A percentile compares a stretch with the other conserved stretches of the same genome.
phyloP scores from a whole-genome alignment of 768 basidiomycete genomes.

The Leccinum arenicola region DNA sequence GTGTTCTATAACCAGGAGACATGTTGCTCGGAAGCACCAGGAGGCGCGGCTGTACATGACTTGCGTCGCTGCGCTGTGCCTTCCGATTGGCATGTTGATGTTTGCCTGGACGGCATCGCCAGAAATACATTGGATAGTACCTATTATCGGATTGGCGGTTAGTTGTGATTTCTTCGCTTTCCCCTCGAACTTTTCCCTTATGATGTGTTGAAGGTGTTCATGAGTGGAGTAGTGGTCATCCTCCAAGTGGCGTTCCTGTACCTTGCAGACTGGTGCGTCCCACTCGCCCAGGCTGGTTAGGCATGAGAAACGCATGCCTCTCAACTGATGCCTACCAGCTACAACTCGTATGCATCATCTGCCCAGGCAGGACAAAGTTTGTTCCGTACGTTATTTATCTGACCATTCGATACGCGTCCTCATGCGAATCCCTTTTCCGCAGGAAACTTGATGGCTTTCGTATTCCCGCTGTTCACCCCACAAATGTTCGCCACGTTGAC shows the following conservation, averaged over 20 bases:
- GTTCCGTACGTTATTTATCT: constrained; percentile 32
- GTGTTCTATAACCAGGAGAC: too few relatives aligned
- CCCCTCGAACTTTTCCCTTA: constrained; percentile 1
- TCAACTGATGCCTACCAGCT: constrained; percentile 23
- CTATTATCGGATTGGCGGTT: constrained; percentile 23
- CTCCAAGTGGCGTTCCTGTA: constrained; percentile 47
- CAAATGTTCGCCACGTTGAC: constrained; percentile 46
- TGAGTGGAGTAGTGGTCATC: constrained; percentile 38
- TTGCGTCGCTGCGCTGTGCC: constrained; percentile 45
- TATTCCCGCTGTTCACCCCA: constrained; percentile 50
- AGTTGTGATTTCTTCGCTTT: neutral
- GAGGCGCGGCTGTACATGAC: constrained; percentile 63
- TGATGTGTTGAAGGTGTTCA: constrained; percentile 35
- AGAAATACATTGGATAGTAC: constrained; percentile 57
- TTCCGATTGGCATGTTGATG: constrained; percentile 62
- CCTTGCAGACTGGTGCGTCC: constrained; percentile 47
- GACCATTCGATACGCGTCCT: neutral
- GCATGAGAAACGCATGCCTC: neutral
- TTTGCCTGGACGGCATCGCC: constrained; percentile 66
- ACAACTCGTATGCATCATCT: constrained; percentile 48
- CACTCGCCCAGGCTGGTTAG: too few relatives aligned
- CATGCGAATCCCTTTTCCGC: neutral
- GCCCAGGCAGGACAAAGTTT: constrained; percentile 54
- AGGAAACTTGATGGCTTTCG: constrained; percentile 40
- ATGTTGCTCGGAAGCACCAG: constrained; percentile 26